Conservation (phyloP, 148 eudicot genomes). For the Nyssa sinensis region DNA sequence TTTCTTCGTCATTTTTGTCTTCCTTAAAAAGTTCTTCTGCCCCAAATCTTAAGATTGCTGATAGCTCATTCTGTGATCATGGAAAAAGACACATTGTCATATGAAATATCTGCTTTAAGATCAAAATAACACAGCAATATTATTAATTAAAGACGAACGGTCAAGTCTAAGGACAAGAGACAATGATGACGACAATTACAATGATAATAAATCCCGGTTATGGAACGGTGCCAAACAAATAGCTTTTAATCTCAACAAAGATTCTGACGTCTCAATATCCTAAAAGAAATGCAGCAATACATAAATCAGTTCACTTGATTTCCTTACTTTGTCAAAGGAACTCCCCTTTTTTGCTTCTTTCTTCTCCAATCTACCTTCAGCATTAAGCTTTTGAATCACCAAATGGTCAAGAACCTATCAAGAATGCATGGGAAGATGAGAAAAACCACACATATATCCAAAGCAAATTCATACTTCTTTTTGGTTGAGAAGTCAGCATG, state of each 20-base stretch:
- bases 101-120: background rate
- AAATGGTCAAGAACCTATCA: constrained; percentile 92
- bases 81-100: constrained; percentile 10
- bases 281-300: background rate
- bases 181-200: background rate
- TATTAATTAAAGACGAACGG: no score
- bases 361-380: constrained; percentile 95
- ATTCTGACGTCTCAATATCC: background rate
- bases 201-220: background rate
- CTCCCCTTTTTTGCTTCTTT: constrained; percentile 90
- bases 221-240: constrained; percentile 1
- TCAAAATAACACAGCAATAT: no score
- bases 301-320: background rate
- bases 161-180: no score
- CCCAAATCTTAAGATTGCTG: constrained; percentile 98
- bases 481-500: no score
- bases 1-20: constrained; percentile 95
- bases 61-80: constrained; percentile 80
- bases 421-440: constrained; percentile 3
- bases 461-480: no score
- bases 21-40: constrained; percentile 97
- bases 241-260: constrained; percentile 1
- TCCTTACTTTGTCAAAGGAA: constrained; percentile 80
- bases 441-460: background rate
- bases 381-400: constrained; percentile 97